Evolutionary conservation across 306 rosid genomes (phyloP).

Genomic region (Delonix regia): DNA sequence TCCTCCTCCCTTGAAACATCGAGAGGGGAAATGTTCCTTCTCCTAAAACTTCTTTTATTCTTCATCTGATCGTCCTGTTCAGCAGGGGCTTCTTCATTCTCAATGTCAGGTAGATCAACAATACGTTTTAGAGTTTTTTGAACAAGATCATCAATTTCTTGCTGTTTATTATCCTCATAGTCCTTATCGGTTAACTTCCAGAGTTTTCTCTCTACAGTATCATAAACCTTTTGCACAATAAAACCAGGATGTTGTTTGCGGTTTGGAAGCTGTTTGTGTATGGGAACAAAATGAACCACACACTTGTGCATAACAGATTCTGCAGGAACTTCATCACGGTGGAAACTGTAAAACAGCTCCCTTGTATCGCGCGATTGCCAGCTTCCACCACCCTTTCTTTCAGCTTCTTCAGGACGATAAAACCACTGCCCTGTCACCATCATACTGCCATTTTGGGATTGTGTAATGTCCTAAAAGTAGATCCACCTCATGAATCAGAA

Average conservation of each 20-base stretch:
- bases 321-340: constrained; percentile 93
- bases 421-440: constrained; percentile 95
- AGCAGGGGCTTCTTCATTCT: constrained; percentile 56
- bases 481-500: constrained; percentile 34
- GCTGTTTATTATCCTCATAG: constrained; percentile 78
- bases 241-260: constrained; percentile 95
- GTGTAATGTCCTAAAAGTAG: constrained; percentile 70
- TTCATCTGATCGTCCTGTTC: constrained; percentile 69
- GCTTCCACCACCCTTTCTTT: constrained; percentile 76
- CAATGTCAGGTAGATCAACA: constrained; percentile 77
- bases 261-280: constrained; percentile 79
- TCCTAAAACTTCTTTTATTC: constrained; percentile 61
- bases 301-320: constrained; percentile 98
- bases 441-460: constrained; percentile 57
- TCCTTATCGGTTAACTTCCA: constrained; percentile 94
- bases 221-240: constrained; percentile 89
- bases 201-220: constrained; percentile 86
- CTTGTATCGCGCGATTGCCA: constrained; percentile 94
- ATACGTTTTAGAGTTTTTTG: constrained; percentile 71
- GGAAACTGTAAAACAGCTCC: constrained; percentile 96
- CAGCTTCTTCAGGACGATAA: constrained; percentile 99
- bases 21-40: constrained; percentile 68
- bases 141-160: constrained; percentile 85
- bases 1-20: constrained; percentile 79
- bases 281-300: constrained; percentile 86